Evolutionary conservation across 2,329 filamentous ascomycete genomes (phyloP).

Genomic region (Arthrinium puccinioides): DNA sequence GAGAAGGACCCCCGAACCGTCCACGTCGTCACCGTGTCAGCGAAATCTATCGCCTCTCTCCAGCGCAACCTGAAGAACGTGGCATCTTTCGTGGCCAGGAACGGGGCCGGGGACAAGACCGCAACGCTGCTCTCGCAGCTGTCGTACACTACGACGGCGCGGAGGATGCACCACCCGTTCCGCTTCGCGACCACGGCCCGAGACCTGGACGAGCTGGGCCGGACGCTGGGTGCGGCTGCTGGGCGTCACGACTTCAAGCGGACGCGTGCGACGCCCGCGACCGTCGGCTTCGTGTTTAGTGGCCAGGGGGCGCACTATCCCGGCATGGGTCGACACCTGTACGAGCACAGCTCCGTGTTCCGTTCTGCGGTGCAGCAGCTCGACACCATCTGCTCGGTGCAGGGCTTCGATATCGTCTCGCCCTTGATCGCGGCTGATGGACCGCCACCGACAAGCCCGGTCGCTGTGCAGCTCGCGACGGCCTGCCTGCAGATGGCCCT

Average conservation of each 20-base stretch:
- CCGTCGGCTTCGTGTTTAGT: neutral
- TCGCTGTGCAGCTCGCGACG: neutral
- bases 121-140: conserved; percentile 41
- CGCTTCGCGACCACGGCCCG: neutral
- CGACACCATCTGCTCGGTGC: neutral
- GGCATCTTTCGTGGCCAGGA: conserved; percentile 33
- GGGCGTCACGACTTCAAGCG: too few relatives aligned
- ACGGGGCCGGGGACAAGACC: too few relatives aligned
- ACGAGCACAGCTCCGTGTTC: neutral
- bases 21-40: conserved; percentile 45
- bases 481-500: neutral
- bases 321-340: neutral
- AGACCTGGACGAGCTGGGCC: too few relatives aligned
- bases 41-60: conserved; percentile 33
- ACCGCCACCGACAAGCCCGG: neutral
- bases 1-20: conserved; percentile 10
- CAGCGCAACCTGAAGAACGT: conserved; percentile 38
- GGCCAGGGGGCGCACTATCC: neutral
- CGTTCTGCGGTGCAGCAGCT: neutral
- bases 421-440: neutral
- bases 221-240: too few relatives aligned
- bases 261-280: too few relatives aligned
- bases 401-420: neutral
- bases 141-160: conserved; percentile 47
- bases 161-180: conserved; percentile 9